Evolutionary conservation across 331 rosid species (phyloP), one percentile per base, ranked within the genome.

Genomic region (Rhamnella rubrinervis): DNA sequence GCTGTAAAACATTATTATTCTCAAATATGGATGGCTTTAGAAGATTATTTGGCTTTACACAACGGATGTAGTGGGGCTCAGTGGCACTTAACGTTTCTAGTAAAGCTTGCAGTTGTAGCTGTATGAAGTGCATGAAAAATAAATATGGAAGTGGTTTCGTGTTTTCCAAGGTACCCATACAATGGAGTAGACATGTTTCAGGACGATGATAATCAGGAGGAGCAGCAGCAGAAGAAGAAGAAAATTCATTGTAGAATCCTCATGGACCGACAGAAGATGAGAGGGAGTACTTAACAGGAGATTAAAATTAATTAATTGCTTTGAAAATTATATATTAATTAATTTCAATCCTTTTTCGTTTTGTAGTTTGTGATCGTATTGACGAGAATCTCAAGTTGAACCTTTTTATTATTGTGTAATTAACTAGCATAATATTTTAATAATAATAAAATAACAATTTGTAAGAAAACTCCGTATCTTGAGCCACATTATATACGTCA

Each of bases 41-140:
- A 79, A 89, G 88, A 77, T 87, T 92, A 67, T 92, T 92, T 75
- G 98, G 98, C 92, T 92, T 92, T 78, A 92, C 92, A 77, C 98
- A 92, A 59, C 98, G 96, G 69, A 92, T 81, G 74, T 92, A 92
- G 79, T 92, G 98, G 67, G 98, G 98, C 85, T 89, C 95, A 17
- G 96, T 92, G 52, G 89, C 90, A 81, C 71, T 89, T 63, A 92
- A 82, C 59, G 91, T 92, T 81, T 92, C 98, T 17, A 92, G 92
- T 79, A 92, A 80, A 75, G 98, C 16, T 84, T 87, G 95, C 68
- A 92, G 78, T 89, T 92, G 98, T 78, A 73, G 92, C 96, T 92
- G 84, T 55, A 73, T 16, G 70, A 28, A 61, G 72, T 39, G 52
- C 21, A 59, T 59, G n/a, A 67, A 53, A 64, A 65, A 65, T 63